These are phyloP conservation scores for Galeopsis tetrahit DNA, from an alignment of 257 asterid species.

Conservation along the genomic window DNA sequence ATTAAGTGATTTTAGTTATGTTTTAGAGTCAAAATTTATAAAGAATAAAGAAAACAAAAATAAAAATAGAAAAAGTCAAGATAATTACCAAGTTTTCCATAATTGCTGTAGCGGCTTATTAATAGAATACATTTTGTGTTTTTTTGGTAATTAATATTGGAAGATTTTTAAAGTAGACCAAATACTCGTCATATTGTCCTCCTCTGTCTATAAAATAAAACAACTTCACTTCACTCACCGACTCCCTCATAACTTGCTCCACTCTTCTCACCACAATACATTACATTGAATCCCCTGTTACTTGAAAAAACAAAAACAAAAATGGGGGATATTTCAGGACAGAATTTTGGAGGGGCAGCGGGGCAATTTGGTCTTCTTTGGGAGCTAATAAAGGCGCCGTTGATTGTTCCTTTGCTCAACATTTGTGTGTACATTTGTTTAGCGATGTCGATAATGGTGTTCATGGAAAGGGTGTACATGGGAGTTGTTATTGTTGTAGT, in stretches of 20 bases:
- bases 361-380: slow-evolving; percentile 75
- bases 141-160: too few relatives aligned
- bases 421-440: slow-evolving; percentile 68
- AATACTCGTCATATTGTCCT: too few relatives aligned
- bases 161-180: too few relatives aligned
- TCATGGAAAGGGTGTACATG: slow-evolving; percentile 90
- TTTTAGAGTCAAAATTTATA: background rate
- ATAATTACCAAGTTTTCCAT: background rate
- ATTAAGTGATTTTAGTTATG: too few relatives aligned
- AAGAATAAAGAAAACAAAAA: background rate
- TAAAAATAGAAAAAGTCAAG: background rate
- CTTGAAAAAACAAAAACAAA: background rate
- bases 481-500: slow-evolving; percentile 83
- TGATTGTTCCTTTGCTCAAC: slow-evolving; percentile 73
- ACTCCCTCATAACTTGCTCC: slow-evolving; percentile 58
- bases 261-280: slow-evolving; percentile 18
- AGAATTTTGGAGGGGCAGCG: slow-evolving; percentile 56
- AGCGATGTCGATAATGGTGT: slow-evolving; percentile 88
- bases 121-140: background rate
- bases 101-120: background rate
- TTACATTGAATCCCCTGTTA: slow-evolving; percentile 30
- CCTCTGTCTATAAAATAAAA: slow-evolving; percentile 52
- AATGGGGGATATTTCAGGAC: slow-evolving; percentile 70
- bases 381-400: slow-evolving; percentile 83
- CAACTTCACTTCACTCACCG: slow-evolving; percentile 43